Conservation (phyloP, 139 green algal species). For the Protoeuglena noctilucae region DNA sequence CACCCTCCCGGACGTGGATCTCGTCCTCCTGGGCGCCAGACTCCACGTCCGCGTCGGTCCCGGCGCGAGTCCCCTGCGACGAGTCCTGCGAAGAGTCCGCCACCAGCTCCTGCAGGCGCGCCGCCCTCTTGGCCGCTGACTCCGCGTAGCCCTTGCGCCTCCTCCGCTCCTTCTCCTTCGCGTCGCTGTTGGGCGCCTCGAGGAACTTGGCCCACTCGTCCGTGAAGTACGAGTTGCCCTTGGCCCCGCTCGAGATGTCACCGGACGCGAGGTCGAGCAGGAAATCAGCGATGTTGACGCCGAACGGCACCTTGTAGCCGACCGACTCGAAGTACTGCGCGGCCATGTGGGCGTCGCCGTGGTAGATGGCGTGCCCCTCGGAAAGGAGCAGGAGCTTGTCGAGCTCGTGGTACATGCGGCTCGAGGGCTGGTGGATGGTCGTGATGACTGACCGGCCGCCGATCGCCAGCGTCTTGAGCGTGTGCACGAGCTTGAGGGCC, state of each 20-base stretch:
- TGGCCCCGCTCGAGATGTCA: slow-evolving; percentile 15
- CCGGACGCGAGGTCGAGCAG: slow-evolving; percentile 61
- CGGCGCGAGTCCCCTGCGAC: neutral
- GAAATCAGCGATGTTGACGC: slow-evolving; percentile 60
- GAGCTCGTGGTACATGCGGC: slow-evolving; percentile 61
- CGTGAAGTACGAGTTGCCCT: neutral
- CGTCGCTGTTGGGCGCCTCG: neutral
- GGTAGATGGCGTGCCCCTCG: slow-evolving; percentile 64
- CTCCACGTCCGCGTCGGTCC: neutral
- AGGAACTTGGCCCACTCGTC: neutral
- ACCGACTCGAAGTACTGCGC: slow-evolving; percentile 35
- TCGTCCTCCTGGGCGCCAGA: neutral
- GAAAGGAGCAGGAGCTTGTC: slow-evolving; percentile 45
- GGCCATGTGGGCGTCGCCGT: slow-evolving; percentile 34
- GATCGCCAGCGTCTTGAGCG: slow-evolving; percentile 42
- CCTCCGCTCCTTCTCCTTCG: neutral
- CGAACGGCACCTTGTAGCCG: slow-evolving; percentile 39
- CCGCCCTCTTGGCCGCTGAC: no score
- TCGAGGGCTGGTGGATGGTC: slow-evolving; percentile 89
- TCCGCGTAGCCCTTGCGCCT: neutral
- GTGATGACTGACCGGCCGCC: slow-evolving; percentile 62
- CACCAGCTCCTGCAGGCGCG: neutral
- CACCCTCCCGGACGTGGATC: no score
- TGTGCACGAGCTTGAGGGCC: slow-evolving; percentile 62
- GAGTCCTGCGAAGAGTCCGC: neutral